These are phyloP conservation scores for Galerina sulciceps DNA, from an alignment of 768 basidiomycete species.

Conservation along the genomic window DNA sequence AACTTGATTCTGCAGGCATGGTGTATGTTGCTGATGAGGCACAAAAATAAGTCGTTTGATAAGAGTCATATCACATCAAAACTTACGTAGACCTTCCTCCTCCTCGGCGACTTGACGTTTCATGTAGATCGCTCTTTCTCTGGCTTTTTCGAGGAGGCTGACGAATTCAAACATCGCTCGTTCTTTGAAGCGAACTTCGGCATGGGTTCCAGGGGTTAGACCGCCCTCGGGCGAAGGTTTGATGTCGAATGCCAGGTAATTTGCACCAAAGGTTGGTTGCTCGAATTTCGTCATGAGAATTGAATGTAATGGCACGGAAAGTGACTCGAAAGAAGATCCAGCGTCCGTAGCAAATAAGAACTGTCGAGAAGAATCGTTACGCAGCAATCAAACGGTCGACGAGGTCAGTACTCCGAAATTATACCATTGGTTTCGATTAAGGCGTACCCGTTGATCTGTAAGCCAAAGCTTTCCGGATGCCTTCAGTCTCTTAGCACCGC, in stretches of 20 bases:
- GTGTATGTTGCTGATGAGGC: constrained; percentile 45
- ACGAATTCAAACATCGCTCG: constrained; percentile 77
- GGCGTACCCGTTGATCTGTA: constrained; percentile 74
- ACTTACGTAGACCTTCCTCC: constrained; percentile 64
- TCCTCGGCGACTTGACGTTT: constrained; percentile 61
- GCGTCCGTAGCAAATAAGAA: constrained; percentile 60
- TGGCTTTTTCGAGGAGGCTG: constrained; percentile 72
- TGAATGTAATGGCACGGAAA: constrained; percentile 64
- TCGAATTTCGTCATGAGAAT: constrained; percentile 75
- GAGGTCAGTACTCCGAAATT: too few species aligned
- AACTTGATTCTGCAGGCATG: constrained; percentile 47
- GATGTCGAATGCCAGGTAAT: constrained; percentile 69
- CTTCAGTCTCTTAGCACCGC: constrained; percentile 60
- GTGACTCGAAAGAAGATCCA: constrained; percentile 42
- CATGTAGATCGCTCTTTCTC: constrained; percentile 79
- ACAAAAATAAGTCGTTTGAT: not conserved
- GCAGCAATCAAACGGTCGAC: not conserved
- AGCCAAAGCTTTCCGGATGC: constrained; percentile 62
- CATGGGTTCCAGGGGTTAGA: constrained; percentile 62
- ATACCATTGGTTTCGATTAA: too few species aligned
- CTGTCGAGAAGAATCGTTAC: constrained; percentile 35
- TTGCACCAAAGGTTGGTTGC: constrained; percentile 74
- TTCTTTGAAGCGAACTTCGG: constrained; percentile 71
- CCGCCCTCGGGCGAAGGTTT: constrained; percentile 72
- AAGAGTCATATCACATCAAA: not conserved